phyloP scores from a whole-genome alignment of 2,329 filamentous ascomycete species.

The Exophiala aquamarina region DNA sequence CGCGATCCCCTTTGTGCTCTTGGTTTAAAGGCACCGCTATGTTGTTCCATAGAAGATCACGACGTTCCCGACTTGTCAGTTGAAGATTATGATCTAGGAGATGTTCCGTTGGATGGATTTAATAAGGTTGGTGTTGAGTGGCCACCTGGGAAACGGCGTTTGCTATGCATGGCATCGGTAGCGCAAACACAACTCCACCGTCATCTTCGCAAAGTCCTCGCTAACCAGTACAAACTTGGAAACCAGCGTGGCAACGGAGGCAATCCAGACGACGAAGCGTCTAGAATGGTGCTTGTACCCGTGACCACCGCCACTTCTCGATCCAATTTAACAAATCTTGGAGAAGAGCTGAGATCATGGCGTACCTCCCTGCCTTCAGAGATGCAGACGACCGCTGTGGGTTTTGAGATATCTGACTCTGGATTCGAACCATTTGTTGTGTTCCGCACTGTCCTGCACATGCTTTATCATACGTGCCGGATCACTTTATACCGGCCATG shows the following conservation, averaged over 20 bases:
- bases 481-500: not conserved
- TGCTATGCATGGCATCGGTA: not conserved
- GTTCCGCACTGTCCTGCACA: not conserved
- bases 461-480: not conserved
- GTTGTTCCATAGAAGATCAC: not conserved
- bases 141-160: not conserved
- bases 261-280: not conserved
- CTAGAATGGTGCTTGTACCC: not conserved
- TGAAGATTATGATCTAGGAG: slow-evolving; percentile 1
- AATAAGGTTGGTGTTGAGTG: not conserved
- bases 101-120: not conserved
- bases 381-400: not conserved
- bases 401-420: not conserved
- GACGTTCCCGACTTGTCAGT: not conserved
- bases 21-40: not conserved
- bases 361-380: not conserved
- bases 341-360: not conserved
- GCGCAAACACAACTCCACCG: not conserved
- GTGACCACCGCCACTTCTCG: not conserved
- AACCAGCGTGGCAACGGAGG: not conserved
- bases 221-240: not conserved
- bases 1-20: slow-evolving; percentile 56
- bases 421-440: slow-evolving; percentile 1
- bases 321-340: not conserved
- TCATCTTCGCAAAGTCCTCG: not conserved